phyloP scores from a whole-genome alignment of 441 rosid species.

The Eutrema salsugineum region DNA sequence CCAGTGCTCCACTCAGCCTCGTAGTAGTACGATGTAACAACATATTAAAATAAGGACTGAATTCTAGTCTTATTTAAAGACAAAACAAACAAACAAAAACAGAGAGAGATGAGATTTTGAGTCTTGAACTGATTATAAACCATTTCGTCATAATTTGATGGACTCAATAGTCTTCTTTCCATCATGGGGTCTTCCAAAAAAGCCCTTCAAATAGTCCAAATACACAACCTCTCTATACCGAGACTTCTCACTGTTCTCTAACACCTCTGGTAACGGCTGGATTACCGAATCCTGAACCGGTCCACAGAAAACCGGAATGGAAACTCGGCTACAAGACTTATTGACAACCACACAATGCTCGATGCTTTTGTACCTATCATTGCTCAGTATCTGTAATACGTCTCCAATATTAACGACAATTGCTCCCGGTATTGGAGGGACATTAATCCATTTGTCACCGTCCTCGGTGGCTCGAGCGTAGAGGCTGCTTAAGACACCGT shows the following conservation, averaged over 20 bases:
- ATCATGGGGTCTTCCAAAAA: conserved; percentile 39
- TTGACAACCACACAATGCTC: conserved; percentile 43
- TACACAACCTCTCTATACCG: conserved; percentile 34
- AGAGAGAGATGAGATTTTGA: too few species aligned
- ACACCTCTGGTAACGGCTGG: conserved; percentile 34
- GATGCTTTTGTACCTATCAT: conserved; percentile 39
- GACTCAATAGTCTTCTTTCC: conserved; percentile 41
- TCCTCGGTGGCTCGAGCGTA: conserved; percentile 32
- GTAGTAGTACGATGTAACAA: too few species aligned
- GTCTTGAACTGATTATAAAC: too few species aligned
- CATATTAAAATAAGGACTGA: too few species aligned
- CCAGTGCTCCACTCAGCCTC: too few species aligned
- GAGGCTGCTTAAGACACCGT: conserved; percentile 37
- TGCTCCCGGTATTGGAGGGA: conserved; percentile 39
- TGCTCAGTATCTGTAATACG: conserved; percentile 47
- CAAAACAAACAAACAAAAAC: too few species aligned
- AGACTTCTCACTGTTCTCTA: conserved; percentile 30
- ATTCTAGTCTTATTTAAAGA: too few species aligned
- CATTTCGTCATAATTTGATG: too few species aligned
- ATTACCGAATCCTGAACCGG: conserved; percentile 33
- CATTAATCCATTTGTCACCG: conserved; percentile 35
- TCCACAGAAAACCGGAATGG: conserved; percentile 38
- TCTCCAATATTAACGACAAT: conserved; percentile 47
- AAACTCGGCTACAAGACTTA: conserved; percentile 34
- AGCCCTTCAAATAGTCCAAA: conserved; percentile 34